These are phyloP conservation scores for Hypoxylon sp. DNA, from an alignment of 2,329 filamentous ascomycete genomes.

Conservation along the genomic window DNA sequence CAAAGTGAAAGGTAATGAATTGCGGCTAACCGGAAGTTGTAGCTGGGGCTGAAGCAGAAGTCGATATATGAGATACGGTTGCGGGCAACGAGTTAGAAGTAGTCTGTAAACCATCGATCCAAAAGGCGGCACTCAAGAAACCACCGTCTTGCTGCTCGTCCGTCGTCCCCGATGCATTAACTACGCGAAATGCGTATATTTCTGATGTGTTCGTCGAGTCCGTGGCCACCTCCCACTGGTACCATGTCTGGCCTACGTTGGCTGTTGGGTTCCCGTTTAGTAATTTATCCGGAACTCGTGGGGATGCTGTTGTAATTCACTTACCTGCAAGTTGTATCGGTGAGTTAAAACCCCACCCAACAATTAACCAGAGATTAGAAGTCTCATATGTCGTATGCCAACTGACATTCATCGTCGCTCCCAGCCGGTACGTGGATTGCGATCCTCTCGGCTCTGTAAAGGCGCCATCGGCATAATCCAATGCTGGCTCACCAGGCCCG, in stretches of 20 bases:
- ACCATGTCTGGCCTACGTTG: conserved; percentile 46
- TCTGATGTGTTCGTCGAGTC: conserved; percentile 48
- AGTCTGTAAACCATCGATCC: conserved; percentile 34
- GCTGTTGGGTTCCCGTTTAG: conserved; percentile 34
- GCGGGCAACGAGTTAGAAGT: conserved; percentile 23
- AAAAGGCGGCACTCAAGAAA: conserved; percentile 48
- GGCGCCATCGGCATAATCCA: conserved; percentile 43
- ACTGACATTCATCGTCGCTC: conserved; percentile 48
- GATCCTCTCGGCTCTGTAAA: conserved; percentile 45
- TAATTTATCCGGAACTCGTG: neutral
- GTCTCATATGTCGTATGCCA: conserved; percentile 47
- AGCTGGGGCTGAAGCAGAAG: conserved; percentile 36
- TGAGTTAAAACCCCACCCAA: conserved; percentile 41
- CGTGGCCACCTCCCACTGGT: conserved; percentile 47
- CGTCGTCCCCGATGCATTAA: conserved; percentile 42
- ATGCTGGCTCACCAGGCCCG: conserved; percentile 43
- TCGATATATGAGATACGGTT: conserved; percentile 36
- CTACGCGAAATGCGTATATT: conserved; percentile 48
- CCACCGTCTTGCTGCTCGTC: conserved; percentile 41
- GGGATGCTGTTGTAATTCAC: conserved; percentile 24
- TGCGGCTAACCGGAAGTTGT: conserved; percentile 14
- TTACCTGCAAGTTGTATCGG: conserved; percentile 46
- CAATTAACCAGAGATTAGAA: conserved; percentile 49
- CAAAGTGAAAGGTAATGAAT: neutral
- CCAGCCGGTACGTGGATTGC: conserved; percentile 41